These are phyloP conservation scores for Hymenoscyphus occultus DNA, from an alignment of 2,329 filamentous ascomycete species.

Conservation along the genomic window DNA sequence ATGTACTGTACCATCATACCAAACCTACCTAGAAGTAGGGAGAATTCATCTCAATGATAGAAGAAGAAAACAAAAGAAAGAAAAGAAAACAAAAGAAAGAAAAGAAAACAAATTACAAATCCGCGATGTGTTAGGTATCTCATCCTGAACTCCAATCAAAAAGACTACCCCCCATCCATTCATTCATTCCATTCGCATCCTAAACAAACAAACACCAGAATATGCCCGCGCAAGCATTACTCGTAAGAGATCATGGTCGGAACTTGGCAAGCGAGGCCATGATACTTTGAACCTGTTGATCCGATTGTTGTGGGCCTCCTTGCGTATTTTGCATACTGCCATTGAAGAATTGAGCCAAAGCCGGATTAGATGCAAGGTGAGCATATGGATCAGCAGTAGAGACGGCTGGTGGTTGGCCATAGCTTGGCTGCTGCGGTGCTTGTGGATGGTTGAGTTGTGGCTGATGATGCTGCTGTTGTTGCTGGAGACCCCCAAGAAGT, in stretches of 20 bases:
- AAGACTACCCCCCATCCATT: not conserved
- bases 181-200: not conserved
- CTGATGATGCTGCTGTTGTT: conserved; percentile 12
- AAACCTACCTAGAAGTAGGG: not conserved
- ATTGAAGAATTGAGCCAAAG: conserved; percentile 29
- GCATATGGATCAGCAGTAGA: conserved; percentile 29
- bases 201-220: not conserved
- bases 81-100: not conserved
- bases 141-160: not conserved
- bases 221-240: not conserved
- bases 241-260: conserved; percentile 45
- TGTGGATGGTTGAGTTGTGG: conserved; percentile 23
- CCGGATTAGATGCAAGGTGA: conserved; percentile 27
- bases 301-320: conserved; percentile 38
- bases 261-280: conserved; percentile 70
- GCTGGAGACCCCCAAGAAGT: conserved; percentile 33
- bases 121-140: conserved; percentile 1
- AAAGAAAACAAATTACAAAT: conserved; percentile 1
- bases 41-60: not conserved
- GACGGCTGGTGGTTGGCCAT: conserved; percentile 29
- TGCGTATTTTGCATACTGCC: conserved; percentile 30
- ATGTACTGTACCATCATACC: not conserved
- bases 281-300: conserved; percentile 65
- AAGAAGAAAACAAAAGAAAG: not conserved
- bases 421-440: conserved; percentile 39